Percentiles rank a stretch among this genome's conserved stretches.
These are phyloP conservation scores for Carex cristatella DNA, from an alignment of 176 grass and related monocot genomes.

Conservation along the genomic window DNA sequence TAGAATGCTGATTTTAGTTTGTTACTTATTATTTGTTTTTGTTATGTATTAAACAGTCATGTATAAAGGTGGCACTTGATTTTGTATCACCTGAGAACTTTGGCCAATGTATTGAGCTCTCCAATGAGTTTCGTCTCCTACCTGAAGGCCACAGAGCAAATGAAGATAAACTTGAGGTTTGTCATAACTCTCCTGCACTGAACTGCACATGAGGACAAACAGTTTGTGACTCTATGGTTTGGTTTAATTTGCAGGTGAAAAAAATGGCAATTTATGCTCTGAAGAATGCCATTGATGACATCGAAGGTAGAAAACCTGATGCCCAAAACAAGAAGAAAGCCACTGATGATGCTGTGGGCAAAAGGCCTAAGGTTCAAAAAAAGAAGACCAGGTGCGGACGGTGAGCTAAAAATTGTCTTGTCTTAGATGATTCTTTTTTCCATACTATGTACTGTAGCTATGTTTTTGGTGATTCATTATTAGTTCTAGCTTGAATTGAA, in stretches of 20 bases:
- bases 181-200: not conserved
- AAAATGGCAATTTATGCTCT: slow-evolving; percentile 26
- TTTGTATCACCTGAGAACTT: slow-evolving; percentile 92
- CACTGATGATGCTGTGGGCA: too few relatives aligned
- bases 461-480: not conserved
- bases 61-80: slow-evolving; percentile 86
- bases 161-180: slow-evolving; percentile 87
- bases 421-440: not conserved
- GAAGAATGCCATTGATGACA: slow-evolving; percentile 17
- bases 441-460: not conserved
- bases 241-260: slow-evolving; percentile 9
- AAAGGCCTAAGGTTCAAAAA: not conserved
- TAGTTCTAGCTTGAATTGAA: not conserved
- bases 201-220: not conserved
- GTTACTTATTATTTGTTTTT: not conserved
- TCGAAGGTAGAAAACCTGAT: slow-evolving; percentile 4
- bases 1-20: not conserved
- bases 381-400: not conserved
- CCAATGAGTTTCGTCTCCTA: slow-evolving; percentile 69
- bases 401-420: not conserved
- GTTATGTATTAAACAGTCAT: slow-evolving; percentile 45
- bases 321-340: not conserved
- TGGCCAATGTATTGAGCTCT: slow-evolving; percentile 51
- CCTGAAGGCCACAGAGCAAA: slow-evolving; percentile 65
- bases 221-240: not conserved